Evolutionary conservation across 768 basidiomycete species (phyloP), one percentile per base, ranked within the genome.

Genomic region (Russula dissimulans): DNA sequence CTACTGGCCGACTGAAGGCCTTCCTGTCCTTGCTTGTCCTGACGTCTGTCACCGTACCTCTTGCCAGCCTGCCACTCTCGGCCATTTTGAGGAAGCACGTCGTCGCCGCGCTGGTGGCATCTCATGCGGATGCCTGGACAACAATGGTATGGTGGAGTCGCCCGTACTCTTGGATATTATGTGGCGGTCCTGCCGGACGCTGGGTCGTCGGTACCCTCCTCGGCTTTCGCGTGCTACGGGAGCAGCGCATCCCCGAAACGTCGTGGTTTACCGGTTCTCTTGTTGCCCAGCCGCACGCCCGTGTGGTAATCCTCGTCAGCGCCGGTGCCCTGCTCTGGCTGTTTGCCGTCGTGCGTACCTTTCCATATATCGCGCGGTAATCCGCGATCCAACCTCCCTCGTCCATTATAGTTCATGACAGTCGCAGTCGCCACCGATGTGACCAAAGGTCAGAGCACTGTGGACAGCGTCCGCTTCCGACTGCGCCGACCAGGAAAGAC

Each of bases 111-210:
- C 57, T 67, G 15, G 44, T 39, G 10, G 60, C n/a, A 12, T 67
- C 67, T 2, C 57, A 60, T 36, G 58, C 60, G 2, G 66, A 67
- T 32, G 17, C 44, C 8, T 67, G 66, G 66, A 29, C 54, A 32
- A 46, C 42, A 8, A 45, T 42, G 8, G 22, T 59, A 11, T 67
- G 67, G 67, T 67, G 67, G 66, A 54, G 51, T 46, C 54, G 60
- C 12, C 59, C 49, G 36, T 64, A 65, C 50, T 67, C 66, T 4
- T 67, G 67, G 67, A 36, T 67, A 39, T 32, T 67, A 22, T 63
- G 50, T 29, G 66, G 66, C 9, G 67, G 66, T 1, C 67, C 67
- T 22, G 50, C 55, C 5, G 67, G 67, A 45, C 66, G 64, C 42
- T 67, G 63, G 57, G 31, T 58, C 22, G 26, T 65, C 18, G 67